Evolutionary conservation across 768 basidiomycete species (phyloP).

Genomic region (Tricholoma hemisulphureum): DNA sequence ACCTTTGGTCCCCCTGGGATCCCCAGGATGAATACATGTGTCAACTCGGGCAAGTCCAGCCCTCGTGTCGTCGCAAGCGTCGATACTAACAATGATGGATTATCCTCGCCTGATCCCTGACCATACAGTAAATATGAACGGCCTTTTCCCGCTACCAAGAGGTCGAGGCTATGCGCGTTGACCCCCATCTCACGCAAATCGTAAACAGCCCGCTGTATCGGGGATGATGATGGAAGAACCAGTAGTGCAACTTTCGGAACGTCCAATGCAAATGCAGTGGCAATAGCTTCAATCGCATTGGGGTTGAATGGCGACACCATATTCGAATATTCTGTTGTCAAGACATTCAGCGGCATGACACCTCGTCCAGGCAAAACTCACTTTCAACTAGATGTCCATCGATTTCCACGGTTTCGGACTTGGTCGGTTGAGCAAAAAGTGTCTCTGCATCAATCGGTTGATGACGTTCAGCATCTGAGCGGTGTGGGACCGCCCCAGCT

Average conservation of each 20-base stretch:
- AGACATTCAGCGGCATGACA: constrained; percentile 7
- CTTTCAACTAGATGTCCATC: constrained; percentile 23
- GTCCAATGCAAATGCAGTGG: constrained; percentile 67
- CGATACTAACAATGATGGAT: constrained; percentile 64
- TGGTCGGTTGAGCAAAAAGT: constrained; percentile 13
- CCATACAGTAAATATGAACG: constrained; percentile 42
- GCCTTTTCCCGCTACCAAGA: constrained; percentile 43
- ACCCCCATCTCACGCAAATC: constrained; percentile 67
- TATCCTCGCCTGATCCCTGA: constrained; percentile 36
- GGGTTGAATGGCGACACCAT: constrained; percentile 55
- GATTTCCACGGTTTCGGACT: constrained; percentile 11
- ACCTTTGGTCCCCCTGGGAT: constrained; percentile 46
- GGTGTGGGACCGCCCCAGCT: constrained; percentile 37
- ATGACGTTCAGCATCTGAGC: neutral
- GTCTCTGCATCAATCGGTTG: constrained; percentile 15
- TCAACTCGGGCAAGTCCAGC: constrained; percentile 66
- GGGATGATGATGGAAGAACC: constrained; percentile 61
- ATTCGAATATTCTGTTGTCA: constrained; percentile 40
- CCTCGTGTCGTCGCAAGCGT: constrained; percentile 72
- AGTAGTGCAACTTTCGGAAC: constrained; percentile 67
- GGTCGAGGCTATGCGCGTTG: constrained; percentile 61
- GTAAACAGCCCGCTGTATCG: constrained; percentile 60
- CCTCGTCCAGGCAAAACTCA: constrained; percentile 16
- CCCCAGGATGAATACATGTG: constrained; percentile 75
- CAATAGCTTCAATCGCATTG: constrained; percentile 63